phyloP scores from a whole-genome alignment of 2,329 filamentous ascomycete species.

The Trichoderma harzianum region DNA sequence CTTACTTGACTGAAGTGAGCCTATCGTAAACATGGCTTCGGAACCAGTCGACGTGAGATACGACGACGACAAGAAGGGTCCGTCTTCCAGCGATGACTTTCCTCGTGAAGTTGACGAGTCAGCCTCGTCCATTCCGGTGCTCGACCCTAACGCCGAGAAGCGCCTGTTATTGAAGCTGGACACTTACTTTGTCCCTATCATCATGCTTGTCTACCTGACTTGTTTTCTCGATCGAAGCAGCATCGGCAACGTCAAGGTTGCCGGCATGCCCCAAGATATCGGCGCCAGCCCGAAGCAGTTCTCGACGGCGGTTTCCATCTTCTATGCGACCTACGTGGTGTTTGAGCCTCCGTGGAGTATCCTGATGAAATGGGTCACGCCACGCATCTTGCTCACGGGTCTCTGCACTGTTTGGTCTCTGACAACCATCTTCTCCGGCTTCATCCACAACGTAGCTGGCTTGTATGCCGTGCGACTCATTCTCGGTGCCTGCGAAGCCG shows the following conservation, averaged over 20 bases:
- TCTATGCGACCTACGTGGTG: slow-evolving; percentile 32
- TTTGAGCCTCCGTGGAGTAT: slow-evolving; percentile 33
- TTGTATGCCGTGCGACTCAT: slow-evolving; percentile 27
- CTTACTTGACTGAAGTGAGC: neutral
- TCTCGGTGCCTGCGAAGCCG: slow-evolving; percentile 27
- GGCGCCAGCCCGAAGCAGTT: slow-evolving; percentile 30
- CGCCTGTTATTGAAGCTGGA: slow-evolving; percentile 34
- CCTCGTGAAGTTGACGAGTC: neutral
- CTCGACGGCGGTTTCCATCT: slow-evolving; percentile 32
- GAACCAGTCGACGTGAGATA: neutral
- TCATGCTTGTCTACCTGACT: slow-evolving; percentile 54
- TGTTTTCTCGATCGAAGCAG: slow-evolving; percentile 55
- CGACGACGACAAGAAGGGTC: slow-evolving; percentile 5
- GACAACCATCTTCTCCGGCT: slow-evolving; percentile 29
- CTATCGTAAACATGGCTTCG: neutral
- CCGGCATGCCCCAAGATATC: slow-evolving; percentile 34
- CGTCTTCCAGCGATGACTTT: neutral
- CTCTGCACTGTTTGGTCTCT: slow-evolving; percentile 29
- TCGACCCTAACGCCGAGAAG: slow-evolving; percentile 30
- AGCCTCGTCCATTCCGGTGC: slow-evolving; percentile 20
- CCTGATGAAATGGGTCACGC: slow-evolving; percentile 33
- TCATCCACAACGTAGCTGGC: slow-evolving; percentile 29
- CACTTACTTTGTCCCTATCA: slow-evolving; percentile 38
- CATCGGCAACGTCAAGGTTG: slow-evolving; percentile 40
- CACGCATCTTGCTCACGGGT: slow-evolving; percentile 30